phyloP scores from a whole-genome alignment of 257 asterid species.

The Jacaranda mimosifolia region DNA sequence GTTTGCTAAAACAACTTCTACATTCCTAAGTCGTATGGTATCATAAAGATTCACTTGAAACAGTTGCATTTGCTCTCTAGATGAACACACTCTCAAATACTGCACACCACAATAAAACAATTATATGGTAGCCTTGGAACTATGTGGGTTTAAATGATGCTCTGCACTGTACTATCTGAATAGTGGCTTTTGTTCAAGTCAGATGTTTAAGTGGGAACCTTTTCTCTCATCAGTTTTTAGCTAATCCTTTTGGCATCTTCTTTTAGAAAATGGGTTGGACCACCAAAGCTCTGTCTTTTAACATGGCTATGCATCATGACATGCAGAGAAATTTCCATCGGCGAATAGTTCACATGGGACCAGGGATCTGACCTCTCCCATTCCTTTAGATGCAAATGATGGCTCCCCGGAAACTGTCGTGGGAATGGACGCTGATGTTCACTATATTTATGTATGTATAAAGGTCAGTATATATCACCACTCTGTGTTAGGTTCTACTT shows the following conservation, averaged over 20 bases:
- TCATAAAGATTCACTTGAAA: slow-evolving; percentile 22
- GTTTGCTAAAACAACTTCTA: slow-evolving; percentile 42
- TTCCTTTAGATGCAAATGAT: slow-evolving; percentile 57
- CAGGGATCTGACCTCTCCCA: slow-evolving; percentile 59
- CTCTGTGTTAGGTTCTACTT: not conserved
- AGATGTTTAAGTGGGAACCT: too few relatives aligned
- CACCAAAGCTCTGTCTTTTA: not conserved
- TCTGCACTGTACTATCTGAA: too few relatives aligned
- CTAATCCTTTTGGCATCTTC: too few relatives aligned
- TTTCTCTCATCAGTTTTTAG: too few relatives aligned
- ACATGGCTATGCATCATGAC: not conserved
- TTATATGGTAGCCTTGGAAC: too few relatives aligned
- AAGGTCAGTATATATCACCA: slow-evolving; percentile 54
- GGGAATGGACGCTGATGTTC: slow-evolving; percentile 65
- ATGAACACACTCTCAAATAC: not conserved
- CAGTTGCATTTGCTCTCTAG: slow-evolving; percentile 3
- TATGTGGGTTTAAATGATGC: too few relatives aligned
- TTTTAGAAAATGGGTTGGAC: not conserved
- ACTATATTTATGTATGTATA: slow-evolving; percentile 70
- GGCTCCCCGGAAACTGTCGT: slow-evolving; percentile 44
- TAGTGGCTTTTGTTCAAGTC: too few relatives aligned
- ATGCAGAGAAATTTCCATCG: slow-evolving; percentile 60
- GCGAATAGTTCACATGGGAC: slow-evolving; percentile 47
- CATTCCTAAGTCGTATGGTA: slow-evolving; percentile 10
- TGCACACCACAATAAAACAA: too few relatives aligned